Conservation (phyloP, 73 alveolate genomes). For the Symbiodinium natans region DNA sequence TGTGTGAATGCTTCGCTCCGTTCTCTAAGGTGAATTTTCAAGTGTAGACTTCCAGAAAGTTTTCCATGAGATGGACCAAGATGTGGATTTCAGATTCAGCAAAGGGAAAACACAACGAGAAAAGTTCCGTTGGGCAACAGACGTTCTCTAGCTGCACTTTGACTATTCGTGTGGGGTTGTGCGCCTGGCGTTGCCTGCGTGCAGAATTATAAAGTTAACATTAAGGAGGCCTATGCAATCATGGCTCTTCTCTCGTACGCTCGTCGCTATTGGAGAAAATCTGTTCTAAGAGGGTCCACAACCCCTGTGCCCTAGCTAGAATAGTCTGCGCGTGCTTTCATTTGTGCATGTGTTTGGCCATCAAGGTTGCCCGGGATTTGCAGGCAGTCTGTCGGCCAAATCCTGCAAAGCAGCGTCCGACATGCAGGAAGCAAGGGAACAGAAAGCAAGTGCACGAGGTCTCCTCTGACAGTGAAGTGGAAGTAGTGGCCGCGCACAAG, state of each 20-base stretch:
- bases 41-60: neutral
- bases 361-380: too few relatives aligned
- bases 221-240: neutral
- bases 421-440: too few relatives aligned
- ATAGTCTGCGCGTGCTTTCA: too few relatives aligned
- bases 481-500: too few relatives aligned
- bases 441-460: too few relatives aligned
- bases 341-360: too few relatives aligned
- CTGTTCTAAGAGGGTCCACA: neutral
- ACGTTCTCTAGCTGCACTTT: neutral
- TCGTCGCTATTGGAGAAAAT: neutral
- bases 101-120: neutral
- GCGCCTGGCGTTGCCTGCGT: neutral
- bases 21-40: neutral
- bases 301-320: too few relatives aligned
- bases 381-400: too few relatives aligned
- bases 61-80: neutral
- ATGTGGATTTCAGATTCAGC: neutral
- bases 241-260: neutral
- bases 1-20: neutral
- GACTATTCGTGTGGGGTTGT: neutral
- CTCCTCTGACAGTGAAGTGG: too few relatives aligned
- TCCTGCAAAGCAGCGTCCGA: too few relatives aligned
- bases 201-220: too few relatives aligned
- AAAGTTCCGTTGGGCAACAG: neutral